Evolutionary conservation across 2,329 filamentous ascomycete species (phyloP).

Genomic region (Talaromyces sp.): DNA sequence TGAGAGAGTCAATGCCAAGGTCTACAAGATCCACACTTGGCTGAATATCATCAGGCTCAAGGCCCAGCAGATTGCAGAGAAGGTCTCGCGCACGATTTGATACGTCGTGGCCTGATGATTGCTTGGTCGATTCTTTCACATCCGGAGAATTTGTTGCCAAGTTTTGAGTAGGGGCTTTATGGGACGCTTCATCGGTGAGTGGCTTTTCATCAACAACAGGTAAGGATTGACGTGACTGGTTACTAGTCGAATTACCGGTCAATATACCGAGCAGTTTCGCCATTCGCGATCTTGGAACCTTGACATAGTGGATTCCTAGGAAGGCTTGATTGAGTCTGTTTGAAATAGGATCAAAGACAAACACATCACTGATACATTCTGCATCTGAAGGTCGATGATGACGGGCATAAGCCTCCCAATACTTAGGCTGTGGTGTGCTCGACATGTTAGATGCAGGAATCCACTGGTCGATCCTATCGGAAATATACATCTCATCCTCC

Average conservation of each 20-base stretch:
- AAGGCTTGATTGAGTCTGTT: not conserved
- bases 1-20: not conserved
- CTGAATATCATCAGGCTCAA: not conserved
- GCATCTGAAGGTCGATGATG: not conserved
- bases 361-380: not conserved
- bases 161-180: not conserved
- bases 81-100: not conserved
- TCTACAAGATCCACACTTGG: not conserved
- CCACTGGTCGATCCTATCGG: not conserved
- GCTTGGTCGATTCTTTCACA: not conserved
- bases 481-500: too few species aligned
- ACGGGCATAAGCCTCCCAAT: not conserved
- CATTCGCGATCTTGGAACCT: not conserved
- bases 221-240: not conserved
- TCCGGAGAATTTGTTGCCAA: not conserved
- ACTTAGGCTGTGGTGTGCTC: not conserved
- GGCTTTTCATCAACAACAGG: too few species aligned
- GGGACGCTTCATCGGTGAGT: not conserved
- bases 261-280: not conserved
- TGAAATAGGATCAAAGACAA: not conserved
- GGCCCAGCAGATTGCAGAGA: not conserved
- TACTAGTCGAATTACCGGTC: not conserved
- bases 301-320: not conserved
- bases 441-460: not conserved
- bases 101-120: not conserved